These are phyloP conservation scores for Rhododendron henanense DNA, from an alignment of 148 eudicot genomes.

Conservation along the genomic window DNA sequence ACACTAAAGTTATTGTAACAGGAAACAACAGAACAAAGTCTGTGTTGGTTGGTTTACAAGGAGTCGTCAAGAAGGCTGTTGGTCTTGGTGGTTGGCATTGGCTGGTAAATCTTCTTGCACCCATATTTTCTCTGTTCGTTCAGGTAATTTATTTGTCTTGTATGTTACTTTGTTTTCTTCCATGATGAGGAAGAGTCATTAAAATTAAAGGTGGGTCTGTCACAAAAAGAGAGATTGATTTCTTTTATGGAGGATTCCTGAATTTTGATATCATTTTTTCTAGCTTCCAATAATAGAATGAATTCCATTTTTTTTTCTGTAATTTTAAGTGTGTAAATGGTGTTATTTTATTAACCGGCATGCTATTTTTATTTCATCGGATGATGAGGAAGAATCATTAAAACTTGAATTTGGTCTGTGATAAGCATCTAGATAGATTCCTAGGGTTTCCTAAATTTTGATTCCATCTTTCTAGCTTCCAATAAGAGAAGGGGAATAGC, in stretches of 20 bases:
- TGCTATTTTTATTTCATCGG: background rate
- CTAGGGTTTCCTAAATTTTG: background rate
- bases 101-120: conserved; percentile 58
- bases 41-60: conserved; percentile 93
- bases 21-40: conserved; percentile 96
- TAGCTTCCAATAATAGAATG: background rate
- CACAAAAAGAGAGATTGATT: background rate
- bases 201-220: background rate
- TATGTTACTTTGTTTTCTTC: conserved; percentile 1
- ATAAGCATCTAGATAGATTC: background rate
- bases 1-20: conserved; percentile 91
- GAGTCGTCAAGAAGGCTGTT: conserved; percentile 97
- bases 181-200: background rate
- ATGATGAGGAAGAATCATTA: background rate
- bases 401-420: background rate
- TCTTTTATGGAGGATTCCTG: background rate
- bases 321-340: background rate
- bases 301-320: background rate
- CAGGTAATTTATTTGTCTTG: too few species aligned
- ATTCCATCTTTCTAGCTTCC: background rate
- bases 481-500: background rate
- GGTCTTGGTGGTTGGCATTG: conserved; percentile 99
- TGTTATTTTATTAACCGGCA: background rate
- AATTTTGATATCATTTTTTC: background rate
- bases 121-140: conserved; percentile 6